phyloP scores from a whole-genome alignment of 139 green algal genomes.

The Closterium sp. region DNA sequence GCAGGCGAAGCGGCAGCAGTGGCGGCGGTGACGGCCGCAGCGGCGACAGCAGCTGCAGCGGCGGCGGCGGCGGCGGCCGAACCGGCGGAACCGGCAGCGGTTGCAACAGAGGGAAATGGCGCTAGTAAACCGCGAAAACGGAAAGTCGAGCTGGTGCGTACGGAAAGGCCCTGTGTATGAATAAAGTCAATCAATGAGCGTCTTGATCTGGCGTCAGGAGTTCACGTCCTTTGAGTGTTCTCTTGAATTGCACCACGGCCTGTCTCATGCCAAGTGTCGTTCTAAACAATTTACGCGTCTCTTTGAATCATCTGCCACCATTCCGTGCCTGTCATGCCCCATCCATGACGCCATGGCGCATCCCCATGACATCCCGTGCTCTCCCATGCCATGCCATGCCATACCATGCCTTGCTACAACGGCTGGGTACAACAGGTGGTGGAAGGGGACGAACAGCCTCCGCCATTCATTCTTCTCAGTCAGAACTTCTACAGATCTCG shows the following conservation, averaged over 20 bases:
- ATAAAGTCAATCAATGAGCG: neutral
- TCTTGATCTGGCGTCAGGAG: too few species aligned
- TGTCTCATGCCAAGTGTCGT: too few species aligned
- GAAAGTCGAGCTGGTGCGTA: neutral
- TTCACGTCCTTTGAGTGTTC: too few species aligned
- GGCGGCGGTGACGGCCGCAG: too few species aligned
- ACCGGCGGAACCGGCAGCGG: neutral
- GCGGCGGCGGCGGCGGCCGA: too few species aligned
- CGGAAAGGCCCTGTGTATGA: neutral
- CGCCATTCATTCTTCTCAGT: slow-evolving; percentile 35
- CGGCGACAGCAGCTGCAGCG: too few species aligned
- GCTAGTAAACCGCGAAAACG: neutral
- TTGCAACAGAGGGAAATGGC: neutral
- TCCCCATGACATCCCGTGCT: too few species aligned
- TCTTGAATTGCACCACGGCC: too few species aligned
- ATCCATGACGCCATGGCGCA: too few species aligned
- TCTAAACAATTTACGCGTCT: too few species aligned
- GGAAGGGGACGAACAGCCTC: slow-evolving; percentile 12
- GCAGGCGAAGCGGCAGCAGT: neutral
- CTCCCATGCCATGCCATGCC: too few species aligned
- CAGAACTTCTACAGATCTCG: slow-evolving; percentile 25
- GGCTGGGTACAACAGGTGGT: neutral
- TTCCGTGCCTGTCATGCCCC: too few species aligned
- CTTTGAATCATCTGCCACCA: neutral
- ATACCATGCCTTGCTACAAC: neutral